Base-by-base conservation (phyloP, 140 eudicot genomes). In the Erigeron philadelphicus region DNA sequence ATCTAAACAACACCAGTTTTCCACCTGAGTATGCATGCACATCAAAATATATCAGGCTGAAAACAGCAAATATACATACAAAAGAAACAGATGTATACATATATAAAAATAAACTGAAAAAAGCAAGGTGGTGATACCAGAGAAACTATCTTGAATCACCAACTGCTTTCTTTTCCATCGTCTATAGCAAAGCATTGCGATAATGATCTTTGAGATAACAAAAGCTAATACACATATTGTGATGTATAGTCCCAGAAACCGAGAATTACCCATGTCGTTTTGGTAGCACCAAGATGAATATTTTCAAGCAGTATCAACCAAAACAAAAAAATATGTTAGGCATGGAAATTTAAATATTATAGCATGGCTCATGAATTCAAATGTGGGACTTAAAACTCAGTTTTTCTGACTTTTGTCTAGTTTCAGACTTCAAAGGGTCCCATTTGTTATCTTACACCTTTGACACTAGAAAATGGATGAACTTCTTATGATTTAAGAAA, bases 1-100 rank as follows among this genome's bases (percentile, higher is more conserved):
- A 86, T 75, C 83, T 78, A n/a, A 93, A 89, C 76, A 93, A 76
- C 25, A 93, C 96, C 74, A 93, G 78, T 49, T 89, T 93, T 56
- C 98, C 98, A 76, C 86, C 98, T 92, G 84, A 1, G 58, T 54
- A 69, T 43, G 21, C 60, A 69, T 43, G 21, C 60, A 72, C 75
- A 73, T 57, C 9, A 66, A 52, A 68, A 50, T 49, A 44, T 46
- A 42, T 49, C 18, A 65, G 52, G 57, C 40, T 11, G 5, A 46
- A 67, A 43, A 40, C 6, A 43, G 8, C 11, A 64, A 16, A 9
- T 4, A 58, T n/a, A 61, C 12, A n/a, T 52, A 52, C 2, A 16
- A 40, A 3, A 18, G 1, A 44, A 68, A 76, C n/a, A 68, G 1
- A 4, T 4, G 18, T 48, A 6, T 13, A 13, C 19, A 13, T 16